Conservation (phyloP, 345 rosid species). For the Eucalyptus polyanthemos region DNA sequence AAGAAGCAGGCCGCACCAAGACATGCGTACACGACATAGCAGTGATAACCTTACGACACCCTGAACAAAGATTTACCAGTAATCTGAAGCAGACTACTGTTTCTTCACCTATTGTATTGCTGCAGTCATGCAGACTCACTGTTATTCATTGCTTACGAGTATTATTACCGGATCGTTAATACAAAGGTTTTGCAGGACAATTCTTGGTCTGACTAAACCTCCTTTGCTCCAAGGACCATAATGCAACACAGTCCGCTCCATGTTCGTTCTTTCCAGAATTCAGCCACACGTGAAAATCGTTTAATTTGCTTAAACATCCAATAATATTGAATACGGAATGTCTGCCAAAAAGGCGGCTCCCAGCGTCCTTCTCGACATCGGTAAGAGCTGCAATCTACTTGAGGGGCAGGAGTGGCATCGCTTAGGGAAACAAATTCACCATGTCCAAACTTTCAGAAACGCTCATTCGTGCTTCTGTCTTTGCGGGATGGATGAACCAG, state of each 20-base stretch:
- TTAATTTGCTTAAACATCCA: not conserved
- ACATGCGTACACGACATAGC: not conserved
- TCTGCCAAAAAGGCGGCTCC: not conserved
- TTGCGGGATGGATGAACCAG: not conserved
- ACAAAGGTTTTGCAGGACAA: not conserved
- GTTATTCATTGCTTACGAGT: not conserved
- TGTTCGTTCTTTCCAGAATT: not conserved
- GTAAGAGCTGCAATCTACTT: not conserved
- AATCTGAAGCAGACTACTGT: not conserved
- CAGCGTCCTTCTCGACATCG: not conserved
- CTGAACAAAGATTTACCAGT: not conserved
- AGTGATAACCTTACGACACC: not conserved
- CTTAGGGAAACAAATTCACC: not conserved
- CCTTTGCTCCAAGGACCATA: not conserved
- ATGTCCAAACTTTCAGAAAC: not conserved
- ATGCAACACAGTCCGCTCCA: not conserved
- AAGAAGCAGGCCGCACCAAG: accelerated
- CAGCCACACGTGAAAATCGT: not conserved
- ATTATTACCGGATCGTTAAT: not conserved
- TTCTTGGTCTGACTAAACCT: not conserved
- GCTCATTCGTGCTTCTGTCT: not conserved
- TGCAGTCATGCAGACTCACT: not conserved
- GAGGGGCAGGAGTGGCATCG: not conserved
- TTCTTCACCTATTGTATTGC: not conserved
- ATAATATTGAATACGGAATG: not conserved